A percentile compares a stretch with the other conserved stretches of the same genome.
Evolutionary conservation across 148 eudicot genomes (phyloP).

Genomic region (Dianthus caryophyllus): DNA sequence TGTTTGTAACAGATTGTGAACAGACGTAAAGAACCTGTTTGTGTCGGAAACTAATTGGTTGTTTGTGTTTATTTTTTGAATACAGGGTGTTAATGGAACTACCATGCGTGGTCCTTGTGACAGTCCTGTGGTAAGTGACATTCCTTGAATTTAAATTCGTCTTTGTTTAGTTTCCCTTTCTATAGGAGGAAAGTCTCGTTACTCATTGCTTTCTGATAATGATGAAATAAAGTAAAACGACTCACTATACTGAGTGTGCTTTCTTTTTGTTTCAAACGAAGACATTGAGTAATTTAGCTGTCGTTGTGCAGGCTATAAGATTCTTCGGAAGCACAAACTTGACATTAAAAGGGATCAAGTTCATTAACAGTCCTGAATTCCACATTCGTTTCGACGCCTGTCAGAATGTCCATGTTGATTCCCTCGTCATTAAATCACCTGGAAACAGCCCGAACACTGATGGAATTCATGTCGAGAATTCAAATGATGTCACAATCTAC

Average conservation of each 20-base stretch:
- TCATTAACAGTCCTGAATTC: slow-evolving; percentile 83
- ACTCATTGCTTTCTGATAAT: no score
- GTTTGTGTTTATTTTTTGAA: background rate
- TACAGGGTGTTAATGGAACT: slow-evolving; percentile 67
- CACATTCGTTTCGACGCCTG: slow-evolving; percentile 76
- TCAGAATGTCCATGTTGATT: slow-evolving; percentile 51
- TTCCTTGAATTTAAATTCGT: background rate
- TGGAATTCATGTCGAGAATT: slow-evolving; percentile 89
- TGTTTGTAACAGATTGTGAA: no score
- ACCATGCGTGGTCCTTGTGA: slow-evolving; percentile 74
- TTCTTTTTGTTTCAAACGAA: background rate
- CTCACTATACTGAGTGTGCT: no score
- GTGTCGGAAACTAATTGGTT: no score
- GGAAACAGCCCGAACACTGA: slow-evolving; percentile 79
- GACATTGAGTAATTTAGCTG: background rate
- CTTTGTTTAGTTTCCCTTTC: no score
- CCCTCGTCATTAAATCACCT: slow-evolving; percentile 59
- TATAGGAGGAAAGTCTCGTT: no score
- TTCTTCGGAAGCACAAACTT: slow-evolving; percentile 61
- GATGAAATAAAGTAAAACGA: no score
- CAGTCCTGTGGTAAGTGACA: slow-evolving; percentile 81
- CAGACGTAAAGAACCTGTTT: no score
- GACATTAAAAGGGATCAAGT: slow-evolving; percentile 50
- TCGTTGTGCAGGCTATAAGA: slow-evolving; percentile 54
- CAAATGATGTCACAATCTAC: slow-evolving; percentile 55